Evolutionary conservation across 2,329 filamentous ascomycete species (phyloP), one percentile per base, ranked within the genome.

Genomic region (Talaromyces sp.): DNA sequence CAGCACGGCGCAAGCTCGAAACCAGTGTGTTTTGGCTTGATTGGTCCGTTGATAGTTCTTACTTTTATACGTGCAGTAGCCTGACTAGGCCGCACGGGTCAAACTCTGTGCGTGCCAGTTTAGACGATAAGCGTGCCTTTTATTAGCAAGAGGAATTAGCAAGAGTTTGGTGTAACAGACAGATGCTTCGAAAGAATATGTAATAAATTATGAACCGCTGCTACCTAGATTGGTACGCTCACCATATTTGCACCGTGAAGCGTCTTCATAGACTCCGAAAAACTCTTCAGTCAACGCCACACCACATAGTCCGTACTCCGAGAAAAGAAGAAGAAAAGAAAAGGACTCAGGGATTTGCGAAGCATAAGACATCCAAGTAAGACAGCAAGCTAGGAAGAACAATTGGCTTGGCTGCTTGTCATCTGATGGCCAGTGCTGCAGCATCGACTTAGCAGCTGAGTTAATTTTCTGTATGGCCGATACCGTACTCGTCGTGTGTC

Each of bases 81-180:
- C 9, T 37, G 35, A 31, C 27, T 37, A 50, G 47, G 47, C 47
- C 25, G 25, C 47, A 50, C 47, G 47, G 25, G 47, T 50, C 47
- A 50, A 50, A 31, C 47, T 50, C 47, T 33, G 50, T 19, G 10
- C 27, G 31, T 19, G 35, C 50, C 50, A 50, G 13, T 50, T 50
- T 33, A 33, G 50, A 35, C 31, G 31, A 54, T 33, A 54, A 31
- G 8, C 31, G n/a, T 56, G 5, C 5, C 22, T n/a, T 22, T 1
- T n/a, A 37, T 56, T 56, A 56, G 31, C 17, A 56, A 56, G 50
- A 56, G 33, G 50, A 56, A 56, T 56, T 56, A 37, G 15, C 50
- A 56, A 15, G 5, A 13, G 33, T 15, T 13, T 50, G 15, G 25
- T 31, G 27, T 10, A 31, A 15, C 47, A 27, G 47, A 50, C 31